Conservation (phyloP, 2,329 filamentous ascomycete genomes). For the Colletotrichum salicis region DNA sequence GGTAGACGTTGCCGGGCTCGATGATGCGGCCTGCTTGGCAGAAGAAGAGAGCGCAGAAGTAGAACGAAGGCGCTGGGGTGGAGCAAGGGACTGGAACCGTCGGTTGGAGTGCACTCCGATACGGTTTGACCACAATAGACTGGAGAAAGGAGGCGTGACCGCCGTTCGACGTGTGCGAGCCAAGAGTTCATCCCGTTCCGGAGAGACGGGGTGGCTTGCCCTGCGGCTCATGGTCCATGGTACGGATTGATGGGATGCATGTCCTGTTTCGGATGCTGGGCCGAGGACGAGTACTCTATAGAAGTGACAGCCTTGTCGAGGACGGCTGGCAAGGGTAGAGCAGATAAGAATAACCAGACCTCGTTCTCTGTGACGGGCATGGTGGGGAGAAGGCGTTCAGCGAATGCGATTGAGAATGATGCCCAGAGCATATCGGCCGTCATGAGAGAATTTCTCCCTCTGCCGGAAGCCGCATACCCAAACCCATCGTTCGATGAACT, state of each 20-base stretch:
- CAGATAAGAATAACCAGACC: not conserved
- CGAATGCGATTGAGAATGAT: not conserved
- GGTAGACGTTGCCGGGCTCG: not conserved
- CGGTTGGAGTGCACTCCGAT: constrained; percentile 19
- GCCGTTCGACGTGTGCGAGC: constrained; percentile 8
- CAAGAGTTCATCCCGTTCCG: constrained; percentile 26
- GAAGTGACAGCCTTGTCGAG: not conserved
- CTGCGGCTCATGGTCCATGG: not conserved
- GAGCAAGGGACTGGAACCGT: not conserved
- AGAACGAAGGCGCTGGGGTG: constrained; percentile 2
- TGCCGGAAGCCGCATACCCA: not conserved
- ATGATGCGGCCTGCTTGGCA: constrained; percentile 29
- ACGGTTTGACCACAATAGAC: not conserved
- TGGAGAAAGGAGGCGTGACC: not conserved
- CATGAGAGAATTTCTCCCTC: not conserved
- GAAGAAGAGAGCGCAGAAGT: not conserved
- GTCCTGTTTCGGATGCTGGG: not conserved
- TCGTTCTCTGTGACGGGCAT: not conserved
- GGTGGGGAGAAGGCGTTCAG: not conserved
- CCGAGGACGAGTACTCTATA: not conserved
- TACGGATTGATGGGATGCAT: not conserved
- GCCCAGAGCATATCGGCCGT: not conserved
- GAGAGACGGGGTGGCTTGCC: not conserved
- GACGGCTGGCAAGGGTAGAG: not conserved
- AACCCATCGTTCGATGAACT: not conserved